Base-by-base conservation (phyloP, 352 stramenopile genomes). In the Phytophthora tubulina region DNA sequence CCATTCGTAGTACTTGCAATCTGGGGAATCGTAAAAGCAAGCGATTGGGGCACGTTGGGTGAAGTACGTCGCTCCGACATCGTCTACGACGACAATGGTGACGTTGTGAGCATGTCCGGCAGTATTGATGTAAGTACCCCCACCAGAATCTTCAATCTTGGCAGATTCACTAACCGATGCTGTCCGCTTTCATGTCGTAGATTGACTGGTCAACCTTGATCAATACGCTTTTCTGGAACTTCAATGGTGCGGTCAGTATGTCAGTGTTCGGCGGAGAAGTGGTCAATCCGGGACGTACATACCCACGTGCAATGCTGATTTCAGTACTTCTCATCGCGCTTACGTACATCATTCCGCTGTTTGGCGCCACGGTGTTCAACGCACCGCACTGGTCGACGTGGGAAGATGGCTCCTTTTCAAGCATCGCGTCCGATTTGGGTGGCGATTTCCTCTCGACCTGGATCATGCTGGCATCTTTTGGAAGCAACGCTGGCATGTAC, bases 181-280 rank as follows among this genome's bases (percentile, higher is more conserved):
- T 21, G 21, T 21, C 21, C 21, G 21, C 21, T 38, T 68, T 17
- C 49, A 8, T 15, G 2, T 8, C 30, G 10, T 44, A 72, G 63
- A 68, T 76, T 35, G 61, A 76, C 21, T 76, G 68, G 90, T 80
- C 88, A 17, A 80, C 84, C n/a, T 94, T 96, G 42, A 76, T 98
- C 38, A 98, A 98, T 69, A 98, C 97, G 60, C 79, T 99, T 17
- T 98, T 98, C 79, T 99, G 96, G 96, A 98, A 98, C 80, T 92
- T 97, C 52, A 98, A 98, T 72, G 94, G 89, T 17, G 98, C 94
- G 54, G 93, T 98, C 49, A 78, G 70, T 30, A 94, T 93, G 32
- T 95, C 90, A 2, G 87, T 86, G 0, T 98, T 98, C 67, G 92
- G 91, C 17, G 93, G 80, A n/a, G 95, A 99, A 72, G 88, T 98